Conservation (phyloP, 2,329 filamentous ascomycete genomes). For the Monilinia laxa region DNA sequence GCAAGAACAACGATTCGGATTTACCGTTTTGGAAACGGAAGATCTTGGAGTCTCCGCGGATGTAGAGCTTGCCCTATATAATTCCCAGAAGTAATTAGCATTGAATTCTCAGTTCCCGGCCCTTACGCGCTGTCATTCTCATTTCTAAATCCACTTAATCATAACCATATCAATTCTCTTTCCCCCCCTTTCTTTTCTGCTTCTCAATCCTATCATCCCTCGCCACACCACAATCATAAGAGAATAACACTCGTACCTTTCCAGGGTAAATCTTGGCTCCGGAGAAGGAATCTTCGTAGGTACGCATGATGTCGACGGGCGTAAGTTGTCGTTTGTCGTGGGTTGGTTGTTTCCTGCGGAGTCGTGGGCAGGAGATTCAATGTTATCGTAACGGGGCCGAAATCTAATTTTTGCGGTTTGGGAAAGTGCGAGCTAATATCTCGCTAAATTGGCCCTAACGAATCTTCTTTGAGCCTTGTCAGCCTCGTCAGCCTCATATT, state of each 20-base stretch:
- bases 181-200: constrained; percentile 17
- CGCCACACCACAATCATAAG: constrained; percentile 28
- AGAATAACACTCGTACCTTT: constrained; percentile 58
- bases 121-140: background rate
- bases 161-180: constrained; percentile 13
- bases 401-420: constrained; percentile 25
- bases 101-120: constrained; percentile 8
- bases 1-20: constrained; percentile 98
- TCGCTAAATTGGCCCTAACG: constrained; percentile 23
- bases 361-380: constrained; percentile 27
- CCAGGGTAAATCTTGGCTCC: constrained; percentile 78
- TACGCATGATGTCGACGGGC: constrained; percentile 39
- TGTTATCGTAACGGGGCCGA: constrained; percentile 25
- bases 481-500: constrained; percentile 14
- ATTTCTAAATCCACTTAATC: background rate
- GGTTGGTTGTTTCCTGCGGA: constrained; percentile 32
- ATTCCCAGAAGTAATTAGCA: constrained; percentile 36
- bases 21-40: constrained; percentile 99
- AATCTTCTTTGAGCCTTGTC: constrained; percentile 1
- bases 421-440: constrained; percentile 18
- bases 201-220: constrained; percentile 22
- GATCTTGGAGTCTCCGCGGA: constrained; percentile 99
- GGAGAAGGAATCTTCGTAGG: constrained; percentile 75
- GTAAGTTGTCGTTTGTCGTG: constrained; percentile 35
- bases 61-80: constrained; percentile 93